A percentile compares a stretch with the other conserved stretches of the same genome.
These are phyloP conservation scores for Friedmanniomyces simplex DNA, from an alignment of 495 filamentous ascomycete species.

Conservation along the genomic window DNA sequence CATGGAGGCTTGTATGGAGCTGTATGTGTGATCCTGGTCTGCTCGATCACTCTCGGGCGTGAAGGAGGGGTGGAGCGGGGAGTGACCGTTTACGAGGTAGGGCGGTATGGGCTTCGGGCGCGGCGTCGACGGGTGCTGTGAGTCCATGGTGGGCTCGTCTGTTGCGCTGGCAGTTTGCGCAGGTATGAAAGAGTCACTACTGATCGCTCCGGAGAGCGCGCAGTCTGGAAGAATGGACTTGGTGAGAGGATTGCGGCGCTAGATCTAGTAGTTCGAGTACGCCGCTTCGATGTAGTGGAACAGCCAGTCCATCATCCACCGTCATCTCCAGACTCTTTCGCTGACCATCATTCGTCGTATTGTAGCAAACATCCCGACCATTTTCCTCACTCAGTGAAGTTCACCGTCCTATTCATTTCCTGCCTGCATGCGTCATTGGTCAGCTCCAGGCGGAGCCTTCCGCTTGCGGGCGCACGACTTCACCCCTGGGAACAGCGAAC, in stretches of 20 bases:
- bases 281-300: conserved; percentile 14
- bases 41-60: conserved; percentile 6
- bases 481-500: background rate
- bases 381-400: background rate
- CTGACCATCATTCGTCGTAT: background rate
- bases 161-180: background rate
- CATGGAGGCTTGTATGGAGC: conserved; percentile 22
- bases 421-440: background rate
- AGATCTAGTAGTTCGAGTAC: conserved; percentile 14
- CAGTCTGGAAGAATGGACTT: background rate
- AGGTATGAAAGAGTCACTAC: background rate
- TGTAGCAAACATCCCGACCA: background rate
- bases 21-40: conserved; percentile 17
- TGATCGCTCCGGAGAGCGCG: background rate
- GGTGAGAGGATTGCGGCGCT: background rate
- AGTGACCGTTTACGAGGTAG: conserved; percentile 21
- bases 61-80: conserved; percentile 16
- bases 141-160: conserved; percentile 7
- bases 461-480: background rate
- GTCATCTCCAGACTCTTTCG: background rate
- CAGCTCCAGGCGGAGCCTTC: background rate
- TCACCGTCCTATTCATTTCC: background rate
- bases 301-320: conserved; percentile 11
- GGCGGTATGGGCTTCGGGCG: conserved; percentile 14
- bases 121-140: background rate